Evolutionary conservation across 352 stramenopile species (phyloP).

Genomic region (Peronospora tabacina): DNA sequence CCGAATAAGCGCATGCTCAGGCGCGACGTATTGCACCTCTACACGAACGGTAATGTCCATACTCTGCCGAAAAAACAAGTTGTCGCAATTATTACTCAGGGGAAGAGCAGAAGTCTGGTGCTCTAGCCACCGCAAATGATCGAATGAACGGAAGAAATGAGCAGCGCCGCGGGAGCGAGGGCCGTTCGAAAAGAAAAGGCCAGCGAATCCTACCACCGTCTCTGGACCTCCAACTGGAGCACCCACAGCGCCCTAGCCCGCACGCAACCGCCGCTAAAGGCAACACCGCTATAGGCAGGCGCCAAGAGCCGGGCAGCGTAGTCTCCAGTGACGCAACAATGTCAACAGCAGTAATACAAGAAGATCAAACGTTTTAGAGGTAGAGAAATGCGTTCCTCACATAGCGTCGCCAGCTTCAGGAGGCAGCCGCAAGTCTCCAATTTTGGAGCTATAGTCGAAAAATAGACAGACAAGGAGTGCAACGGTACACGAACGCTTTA

Average conservation of each 20-base stretch:
- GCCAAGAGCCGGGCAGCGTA: slow-evolving; percentile 13
- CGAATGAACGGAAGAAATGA: slow-evolving; percentile 30
- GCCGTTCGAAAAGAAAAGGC: slow-evolving; percentile 30
- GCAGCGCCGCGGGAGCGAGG: slow-evolving; percentile 19
- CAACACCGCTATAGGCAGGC: slow-evolving; percentile 16
- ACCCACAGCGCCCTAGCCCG: slow-evolving; percentile 22
- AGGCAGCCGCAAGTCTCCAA: slow-evolving; percentile 4
- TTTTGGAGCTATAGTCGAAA: slow-evolving; percentile 6
- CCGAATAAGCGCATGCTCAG: slow-evolving; percentile 45
- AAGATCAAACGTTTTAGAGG: background rate
- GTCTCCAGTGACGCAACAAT: slow-evolving; percentile 8
- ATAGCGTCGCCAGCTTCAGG: background rate
- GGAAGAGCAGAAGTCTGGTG: slow-evolving; percentile 4
- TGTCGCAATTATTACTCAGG: background rate
- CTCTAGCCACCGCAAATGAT: slow-evolving; percentile 29
- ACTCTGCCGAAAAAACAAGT: background rate
- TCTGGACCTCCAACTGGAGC: slow-evolving; percentile 24
- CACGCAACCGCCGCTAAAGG: slow-evolving; percentile 7
- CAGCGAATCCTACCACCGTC: slow-evolving; percentile 18
- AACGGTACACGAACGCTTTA: slow-evolving; percentile 1
- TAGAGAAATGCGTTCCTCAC: background rate
- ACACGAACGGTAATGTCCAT: slow-evolving; percentile 80
- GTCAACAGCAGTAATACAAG: background rate
- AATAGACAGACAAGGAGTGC: background rate
- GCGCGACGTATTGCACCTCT: slow-evolving; percentile 73